phyloP scores from a whole-genome alignment of 2,329 filamentous ascomycete species.

The Pleurostoma richardsiae region DNA sequence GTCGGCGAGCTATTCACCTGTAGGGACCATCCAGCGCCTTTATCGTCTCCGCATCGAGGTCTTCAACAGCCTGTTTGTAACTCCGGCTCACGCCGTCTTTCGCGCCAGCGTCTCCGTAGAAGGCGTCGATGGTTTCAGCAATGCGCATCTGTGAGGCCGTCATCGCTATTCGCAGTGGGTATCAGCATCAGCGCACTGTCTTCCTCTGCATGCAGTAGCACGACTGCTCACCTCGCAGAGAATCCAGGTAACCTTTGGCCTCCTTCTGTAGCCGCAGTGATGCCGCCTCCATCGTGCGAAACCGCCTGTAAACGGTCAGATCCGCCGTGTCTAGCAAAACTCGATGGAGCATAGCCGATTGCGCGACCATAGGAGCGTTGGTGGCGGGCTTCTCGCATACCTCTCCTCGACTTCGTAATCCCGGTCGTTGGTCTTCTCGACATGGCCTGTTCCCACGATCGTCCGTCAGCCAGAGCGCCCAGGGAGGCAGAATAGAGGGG shows the following conservation, averaged over 20 bases:
- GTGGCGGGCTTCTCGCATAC: slow-evolving; percentile 31
- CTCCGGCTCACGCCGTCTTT: slow-evolving; percentile 92
- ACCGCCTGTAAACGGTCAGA: slow-evolving; percentile 57
- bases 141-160: slow-evolving; percentile 99
- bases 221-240: slow-evolving; percentile 67
- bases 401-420: slow-evolving; percentile 98
- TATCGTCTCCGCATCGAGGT: slow-evolving; percentile 96
- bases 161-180: slow-evolving; percentile 63
- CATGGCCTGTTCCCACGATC: slow-evolving; percentile 59
- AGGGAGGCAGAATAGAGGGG: background rate
- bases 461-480: background rate
- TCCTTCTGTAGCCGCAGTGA: slow-evolving; percentile 92
- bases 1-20: slow-evolving; percentile 41
- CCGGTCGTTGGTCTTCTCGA: slow-evolving; percentile 96
- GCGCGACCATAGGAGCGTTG: background rate
- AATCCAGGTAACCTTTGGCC: slow-evolving; percentile 96
- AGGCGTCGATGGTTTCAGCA: slow-evolving; percentile 97
- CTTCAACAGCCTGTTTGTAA: slow-evolving; percentile 98
- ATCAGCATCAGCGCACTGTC: background rate
- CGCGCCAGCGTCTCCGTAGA: slow-evolving; percentile 94
- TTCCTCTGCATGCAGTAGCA: background rate
- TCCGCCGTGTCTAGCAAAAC: too few species aligned
- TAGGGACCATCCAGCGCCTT: slow-evolving; percentile 97
- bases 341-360: background rate
- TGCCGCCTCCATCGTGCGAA: slow-evolving; percentile 95